phyloP scores from a whole-genome alignment of 495 filamentous ascomycete species.

The Talaromyces nanjingensis region DNA sequence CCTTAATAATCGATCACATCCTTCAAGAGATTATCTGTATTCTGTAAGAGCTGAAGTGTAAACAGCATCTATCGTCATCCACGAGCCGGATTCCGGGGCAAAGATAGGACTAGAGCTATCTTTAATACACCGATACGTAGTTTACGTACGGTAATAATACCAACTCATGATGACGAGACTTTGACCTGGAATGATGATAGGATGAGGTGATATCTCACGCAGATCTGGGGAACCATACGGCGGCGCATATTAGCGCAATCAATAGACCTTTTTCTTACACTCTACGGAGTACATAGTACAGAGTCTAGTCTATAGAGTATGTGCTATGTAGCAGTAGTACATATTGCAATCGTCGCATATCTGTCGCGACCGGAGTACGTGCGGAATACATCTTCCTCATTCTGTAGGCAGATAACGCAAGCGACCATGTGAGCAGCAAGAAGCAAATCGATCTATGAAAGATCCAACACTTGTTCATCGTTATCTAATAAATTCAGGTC shows the following conservation, averaged over 20 bases:
- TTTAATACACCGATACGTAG: not conserved
- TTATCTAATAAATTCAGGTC: not conserved
- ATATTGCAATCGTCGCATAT: not conserved
- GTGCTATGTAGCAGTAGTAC: not conserved
- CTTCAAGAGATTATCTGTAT: not conserved
- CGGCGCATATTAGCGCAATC: not conserved
- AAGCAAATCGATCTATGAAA: not conserved
- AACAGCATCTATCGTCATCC: not conserved
- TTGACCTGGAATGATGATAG: slow-evolving; percentile 1
- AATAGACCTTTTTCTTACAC: not conserved
- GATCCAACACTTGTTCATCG: not conserved
- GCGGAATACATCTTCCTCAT: not conserved
- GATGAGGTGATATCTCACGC: slow-evolving; percentile 1
- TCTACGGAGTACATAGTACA: not conserved
- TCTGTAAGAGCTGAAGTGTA: not conserved
- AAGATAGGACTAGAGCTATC: not conserved
- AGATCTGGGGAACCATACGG: slow-evolving; percentile 3
- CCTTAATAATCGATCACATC: not conserved
- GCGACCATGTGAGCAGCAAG: not conserved
- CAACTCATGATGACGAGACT: not conserved
- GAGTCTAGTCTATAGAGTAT: not conserved
- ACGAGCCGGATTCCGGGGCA: not conserved
- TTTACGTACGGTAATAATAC: not conserved
- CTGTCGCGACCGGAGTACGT: not conserved
- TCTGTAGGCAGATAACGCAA: not conserved